A percentile compares a stretch with the other conserved stretches of the same genome.
These are phyloP conservation scores for Elsinoe fawcettii DNA, from an alignment of 2,329 filamentous ascomycete genomes.

Conservation along the genomic window DNA sequence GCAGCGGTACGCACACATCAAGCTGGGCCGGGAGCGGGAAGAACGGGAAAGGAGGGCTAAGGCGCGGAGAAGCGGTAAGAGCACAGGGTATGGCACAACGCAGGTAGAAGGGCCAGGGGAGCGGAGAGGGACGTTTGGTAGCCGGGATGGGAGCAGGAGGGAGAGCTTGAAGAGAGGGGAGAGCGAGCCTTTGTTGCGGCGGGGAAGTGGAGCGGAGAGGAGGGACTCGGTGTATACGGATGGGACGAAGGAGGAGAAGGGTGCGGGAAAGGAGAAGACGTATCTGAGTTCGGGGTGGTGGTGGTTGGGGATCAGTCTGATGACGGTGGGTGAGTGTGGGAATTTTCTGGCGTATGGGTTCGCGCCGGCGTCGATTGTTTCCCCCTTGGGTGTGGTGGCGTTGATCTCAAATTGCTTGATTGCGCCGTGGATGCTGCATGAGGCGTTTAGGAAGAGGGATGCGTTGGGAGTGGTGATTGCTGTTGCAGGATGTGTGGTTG, in stretches of 20 bases:
- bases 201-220: background rate
- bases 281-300: conserved; percentile 91
- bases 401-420: conserved; percentile 95
- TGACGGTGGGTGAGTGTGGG: conserved; percentile 85
- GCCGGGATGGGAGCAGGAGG: conserved; percentile 26
- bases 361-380: conserved; percentile 93
- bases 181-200: conserved; percentile 8
- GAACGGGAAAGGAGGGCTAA: conserved; percentile 30
- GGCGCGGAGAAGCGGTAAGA: conserved; percentile 19
- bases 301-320: conserved; percentile 91
- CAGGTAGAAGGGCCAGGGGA: conserved; percentile 13
- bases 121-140: conserved; percentile 11
- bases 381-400: conserved; percentile 91
- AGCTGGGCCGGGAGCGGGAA: conserved; percentile 63
- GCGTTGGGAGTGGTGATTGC: conserved; percentile 83
- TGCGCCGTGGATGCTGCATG: conserved; percentile 87
- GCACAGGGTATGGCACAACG: conserved; percentile 38
- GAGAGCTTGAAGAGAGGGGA: conserved; percentile 16
- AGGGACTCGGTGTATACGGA: conserved; percentile 14
- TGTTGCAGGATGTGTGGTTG: conserved; percentile 78
- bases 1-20: conserved; percentile 89
- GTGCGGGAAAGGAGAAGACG: conserved; percentile 48
- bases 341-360: conserved; percentile 98
- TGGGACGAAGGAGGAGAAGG: conserved; percentile 19
- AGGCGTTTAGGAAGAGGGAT: conserved; percentile 76